Evolutionary conservation across 208 protist species (phyloP), one percentile per base, ranked within the genome.

Genomic region (Chromosphaera perkinsii): DNA sequence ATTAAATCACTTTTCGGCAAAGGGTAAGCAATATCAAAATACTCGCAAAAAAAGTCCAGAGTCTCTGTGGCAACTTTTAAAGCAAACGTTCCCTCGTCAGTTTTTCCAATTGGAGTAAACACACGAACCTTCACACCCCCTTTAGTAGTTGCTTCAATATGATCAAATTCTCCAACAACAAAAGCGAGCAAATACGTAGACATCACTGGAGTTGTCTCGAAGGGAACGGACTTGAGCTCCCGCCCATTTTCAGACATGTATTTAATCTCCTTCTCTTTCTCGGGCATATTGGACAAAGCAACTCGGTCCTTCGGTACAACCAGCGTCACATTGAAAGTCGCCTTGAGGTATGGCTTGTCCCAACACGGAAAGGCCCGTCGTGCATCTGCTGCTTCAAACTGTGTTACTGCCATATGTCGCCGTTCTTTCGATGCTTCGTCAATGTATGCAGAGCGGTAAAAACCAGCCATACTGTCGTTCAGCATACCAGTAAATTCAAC

Each of bases 371-470:
- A 88, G 22, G 87, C 87, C 36, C 87, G 75, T 47, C 92, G 82
- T 2, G 88, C 88, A 60, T 96, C 92, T 0, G 88, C 87, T 3
- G 90, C 52, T 69, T 94, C 90, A 62, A 95, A 92, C 84, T 97
- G 91, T 39, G 67, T 77, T 2, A 62, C 51, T 42, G 66, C 55
- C 80, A 45, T 73, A n/a, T n/a, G 10, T 65, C 59, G 33, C 12
- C 42, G 3, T 31, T 27, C 9, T 24, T n/a, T 12, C n/a, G n/a
- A n/a, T n/a, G n/a, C n/a, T n/a, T n/a, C n/a, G n/a, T n/a, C n/a
- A n/a, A n/a, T n/a, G 79, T 94, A 97, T 72, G 85, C 78, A 64
- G 81, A 86, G 35, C 91, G 79, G 79, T 97, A 96, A 73, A 96
- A 96, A 26, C 77, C 76, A 65, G 32, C 55, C 58, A 76, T 54